Conservation (phyloP, 495 filamentous ascomycete species). For the Astrothelium subdiscretum region DNA sequence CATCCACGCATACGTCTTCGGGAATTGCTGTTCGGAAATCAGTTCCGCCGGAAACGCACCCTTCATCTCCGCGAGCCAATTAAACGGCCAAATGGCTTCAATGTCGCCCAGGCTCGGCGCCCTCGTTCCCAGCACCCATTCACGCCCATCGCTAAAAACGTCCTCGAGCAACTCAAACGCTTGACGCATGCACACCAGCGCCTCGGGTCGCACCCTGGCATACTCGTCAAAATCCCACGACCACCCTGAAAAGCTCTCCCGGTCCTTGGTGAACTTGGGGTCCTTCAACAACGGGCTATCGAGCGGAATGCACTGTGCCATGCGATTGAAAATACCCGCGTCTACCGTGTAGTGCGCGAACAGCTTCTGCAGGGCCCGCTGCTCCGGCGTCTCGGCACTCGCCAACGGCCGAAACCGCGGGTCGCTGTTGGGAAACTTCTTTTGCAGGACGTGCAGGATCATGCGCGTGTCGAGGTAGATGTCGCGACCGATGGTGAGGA, state of each 20-base stretch:
- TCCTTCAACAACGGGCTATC: constrained; percentile 38
- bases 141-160: constrained; percentile 43
- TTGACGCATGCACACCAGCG: constrained; percentile 31
- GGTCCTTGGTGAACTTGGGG: constrained; percentile 40
- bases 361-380: constrained; percentile 27
- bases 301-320: constrained; percentile 36
- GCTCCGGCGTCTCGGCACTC: constrained; percentile 7
- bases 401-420: constrained; percentile 3
- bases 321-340: constrained; percentile 37
- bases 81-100: constrained; percentile 48
- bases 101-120: constrained; percentile 45
- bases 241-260: constrained; percentile 33
- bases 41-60: constrained; percentile 33
- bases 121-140: constrained; percentile 40
- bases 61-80: constrained; percentile 38
- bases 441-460: constrained; percentile 49
- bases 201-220: constrained; percentile 32
- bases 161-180: constrained; percentile 40
- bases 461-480: constrained; percentile 31
- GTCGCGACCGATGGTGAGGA: constrained; percentile 35
- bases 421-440: constrained; percentile 27
- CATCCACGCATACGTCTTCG: constrained; percentile 45
- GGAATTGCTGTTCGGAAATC: constrained; percentile 35
- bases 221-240: constrained; percentile 26
- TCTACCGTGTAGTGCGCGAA: constrained; percentile 34